Percentiles rank a stretch among this genome's conserved stretches.
These are phyloP conservation scores for Salvia splendens DNA, from an alignment of 257 asterid genomes.

Conservation along the genomic window DNA sequence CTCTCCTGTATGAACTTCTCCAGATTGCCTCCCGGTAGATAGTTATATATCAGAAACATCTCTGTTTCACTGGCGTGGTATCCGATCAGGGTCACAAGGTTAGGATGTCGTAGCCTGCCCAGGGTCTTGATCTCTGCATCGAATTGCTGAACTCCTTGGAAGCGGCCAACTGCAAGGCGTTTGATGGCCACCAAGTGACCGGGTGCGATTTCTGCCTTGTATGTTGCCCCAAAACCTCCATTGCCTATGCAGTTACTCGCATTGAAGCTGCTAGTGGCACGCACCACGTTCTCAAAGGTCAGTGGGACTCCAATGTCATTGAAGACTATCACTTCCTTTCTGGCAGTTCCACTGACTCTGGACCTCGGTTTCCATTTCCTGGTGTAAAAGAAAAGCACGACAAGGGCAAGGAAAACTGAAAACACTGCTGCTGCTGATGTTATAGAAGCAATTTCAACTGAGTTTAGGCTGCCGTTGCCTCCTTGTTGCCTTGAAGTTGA, in stretches of 20 bases:
- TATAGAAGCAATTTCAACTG: conserved; percentile 83
- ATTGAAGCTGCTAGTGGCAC: conserved; percentile 73
- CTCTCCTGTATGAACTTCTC: conserved; percentile 88
- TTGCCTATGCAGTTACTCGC: conserved; percentile 91
- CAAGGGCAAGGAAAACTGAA: conserved; percentile 69
- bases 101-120: conserved; percentile 79
- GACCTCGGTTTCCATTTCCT: conserved; percentile 80
- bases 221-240: conserved; percentile 97
- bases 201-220: conserved; percentile 89
- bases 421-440: conserved; percentile 81
- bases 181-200: conserved; percentile 82
- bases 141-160: conserved; percentile 69
- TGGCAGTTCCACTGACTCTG: conserved; percentile 72
- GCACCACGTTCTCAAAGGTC: conserved; percentile 77
- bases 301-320: conserved; percentile 74
- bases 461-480: conserved; percentile 47
- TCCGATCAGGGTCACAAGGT: conserved; percentile 90
- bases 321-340: conserved; percentile 80
- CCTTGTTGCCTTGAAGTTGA: conserved; percentile 34
- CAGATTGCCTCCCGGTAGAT: conserved; percentile 83
- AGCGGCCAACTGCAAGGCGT: conserved; percentile 81
- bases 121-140: conserved; percentile 85
- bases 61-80: conserved; percentile 89
- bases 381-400: conserved; percentile 72
- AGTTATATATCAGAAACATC: conserved; percentile 89